Evolutionary conservation across 163 green algal genomes (phyloP), one percentile per base, ranked within the genome.

Genomic region (Scenedesmus sp.): DNA sequence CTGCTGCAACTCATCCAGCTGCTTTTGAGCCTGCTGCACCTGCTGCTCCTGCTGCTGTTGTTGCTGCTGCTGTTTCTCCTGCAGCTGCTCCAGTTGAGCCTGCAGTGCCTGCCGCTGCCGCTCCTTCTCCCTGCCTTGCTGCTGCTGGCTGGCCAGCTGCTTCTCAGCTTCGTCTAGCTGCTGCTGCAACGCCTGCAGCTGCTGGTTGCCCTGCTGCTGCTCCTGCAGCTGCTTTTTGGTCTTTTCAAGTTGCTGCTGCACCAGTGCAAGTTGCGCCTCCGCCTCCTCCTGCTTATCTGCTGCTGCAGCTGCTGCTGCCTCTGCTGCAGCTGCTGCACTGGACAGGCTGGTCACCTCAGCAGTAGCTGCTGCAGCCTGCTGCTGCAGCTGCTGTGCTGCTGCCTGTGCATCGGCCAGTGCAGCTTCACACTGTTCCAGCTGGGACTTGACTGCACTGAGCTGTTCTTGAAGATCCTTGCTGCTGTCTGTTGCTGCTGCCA

Each of bases 161-260:
- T 79, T 8, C 60, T 91, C 70, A 59, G 54, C 26, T 15, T 74
- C 76, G 60, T 87, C 57, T 0, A 91, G 59, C 70, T 86, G 87
- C 57, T 81, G 74, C 87, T 91, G 87, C 26, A 91, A 76, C 1
- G 55, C 20, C 57, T 91, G 73, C 26, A 91, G 10, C 76, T 91
- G 26, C 76, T 56, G 20, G 15, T 91, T 67, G 34, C 87, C 87
- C 76, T 91, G 74, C 76, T 91, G 87, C 87, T 86, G 70, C 87
- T 91, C 66, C 73, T 85, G 70, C 56, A 85, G 57, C 87, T 91
- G 87, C 76, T 54, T 57, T 23, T 64, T 85, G 5, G 54, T 34
- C 55, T 79, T 86, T 10, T 91, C 87, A 70, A 91, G 57, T 59
- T 87, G 87, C 76, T 87, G 74, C 76, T 87, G 76, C 57, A 81